These are phyloP conservation scores for Colletotrichum viniferum DNA, from an alignment of 2,329 filamentous ascomycete genomes.

Conservation along the genomic window DNA sequence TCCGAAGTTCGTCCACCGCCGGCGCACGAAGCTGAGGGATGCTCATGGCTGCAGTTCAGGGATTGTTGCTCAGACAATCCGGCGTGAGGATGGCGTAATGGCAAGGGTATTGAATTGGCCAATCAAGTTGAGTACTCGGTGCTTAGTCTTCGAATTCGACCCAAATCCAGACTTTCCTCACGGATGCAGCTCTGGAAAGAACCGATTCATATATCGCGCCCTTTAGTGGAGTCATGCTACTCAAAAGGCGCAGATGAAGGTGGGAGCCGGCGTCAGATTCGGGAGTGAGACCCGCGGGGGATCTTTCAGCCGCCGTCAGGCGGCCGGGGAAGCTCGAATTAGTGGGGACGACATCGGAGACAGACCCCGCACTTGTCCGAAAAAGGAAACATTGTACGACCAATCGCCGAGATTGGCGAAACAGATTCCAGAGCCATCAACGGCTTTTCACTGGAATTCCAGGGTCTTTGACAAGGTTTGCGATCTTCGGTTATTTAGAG, in stretches of 20 bases:
- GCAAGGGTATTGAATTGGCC: not conserved
- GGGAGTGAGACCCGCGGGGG: not conserved
- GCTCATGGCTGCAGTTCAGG: not conserved
- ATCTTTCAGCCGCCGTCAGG: not conserved
- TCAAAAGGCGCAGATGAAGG: not conserved
- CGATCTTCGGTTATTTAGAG: not conserved
- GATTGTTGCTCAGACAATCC: not conserved
- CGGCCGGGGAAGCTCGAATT: not conserved
- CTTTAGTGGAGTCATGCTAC: not conserved
- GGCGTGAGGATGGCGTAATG: not conserved
- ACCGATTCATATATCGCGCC: not conserved
- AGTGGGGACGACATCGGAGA: not conserved
- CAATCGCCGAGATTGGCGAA: not conserved
- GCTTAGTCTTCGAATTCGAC: accelerated
- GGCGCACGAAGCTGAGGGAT: constrained; percentile 24
- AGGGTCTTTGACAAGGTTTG: not conserved
- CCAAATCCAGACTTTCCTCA: not conserved
- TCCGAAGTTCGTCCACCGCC: constrained; percentile 13
- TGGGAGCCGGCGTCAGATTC: not conserved
- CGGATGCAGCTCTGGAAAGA: not conserved
- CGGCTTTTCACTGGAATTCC: not conserved
- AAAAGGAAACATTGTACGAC: not conserved
- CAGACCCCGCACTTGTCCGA: constrained; percentile 1
- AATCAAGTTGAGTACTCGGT: not conserved
- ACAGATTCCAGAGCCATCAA: not conserved